A percentile compares a stretch with the other conserved stretches of the same genome.
phyloP scores from a whole-genome alignment of 1,284 basidiomycete genomes.

The Tremellales sp. region DNA sequence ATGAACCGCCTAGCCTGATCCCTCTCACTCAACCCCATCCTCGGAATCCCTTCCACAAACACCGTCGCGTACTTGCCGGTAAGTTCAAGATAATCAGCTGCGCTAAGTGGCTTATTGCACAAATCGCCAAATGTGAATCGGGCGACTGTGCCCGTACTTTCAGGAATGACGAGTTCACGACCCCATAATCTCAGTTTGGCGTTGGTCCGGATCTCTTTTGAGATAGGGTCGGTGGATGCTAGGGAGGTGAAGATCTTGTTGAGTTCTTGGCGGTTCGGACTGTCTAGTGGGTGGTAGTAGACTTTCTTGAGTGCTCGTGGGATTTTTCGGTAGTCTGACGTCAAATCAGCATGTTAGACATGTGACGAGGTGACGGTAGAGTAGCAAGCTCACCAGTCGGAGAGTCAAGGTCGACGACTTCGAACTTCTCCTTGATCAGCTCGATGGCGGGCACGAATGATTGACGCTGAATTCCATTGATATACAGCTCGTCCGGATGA shows the following conservation, averaged over 20 bases:
- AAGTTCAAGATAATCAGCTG: constrained; percentile 94
- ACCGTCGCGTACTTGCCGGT: constrained; percentile 82
- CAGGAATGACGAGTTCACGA: constrained; percentile 70
- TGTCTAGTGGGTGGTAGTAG: constrained; percentile 76
- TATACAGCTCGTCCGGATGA: constrained; percentile 94
- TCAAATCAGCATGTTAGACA: neutral
- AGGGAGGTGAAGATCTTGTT: constrained; percentile 76
- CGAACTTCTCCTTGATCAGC: constrained; percentile 78
- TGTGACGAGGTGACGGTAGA: no score
- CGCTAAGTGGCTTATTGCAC: constrained; percentile 83
- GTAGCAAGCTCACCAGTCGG: constrained; percentile 65
- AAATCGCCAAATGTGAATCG: constrained; percentile 83
- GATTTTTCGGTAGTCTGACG: constrained; percentile 86
- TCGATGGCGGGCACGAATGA: constrained; percentile 96
- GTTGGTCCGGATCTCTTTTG: constrained; percentile 57
- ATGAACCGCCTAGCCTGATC: constrained; percentile 93
- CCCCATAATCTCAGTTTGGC: constrained; percentile 84
- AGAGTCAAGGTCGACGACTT: constrained; percentile 87
- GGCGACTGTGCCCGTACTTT: constrained; percentile 72
- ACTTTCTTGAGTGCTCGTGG: constrained; percentile 86
- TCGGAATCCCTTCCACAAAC: constrained; percentile 81
- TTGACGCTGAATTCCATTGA: constrained; percentile 97
- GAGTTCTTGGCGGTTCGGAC: constrained; percentile 59
- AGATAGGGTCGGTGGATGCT: constrained; percentile 48
- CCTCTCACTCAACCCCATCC: constrained; percentile 81